These are phyloP conservation scores for Termitomyces sp. DNA, from an alignment of 768 basidiomycete genomes.

Conservation along the genomic window DNA sequence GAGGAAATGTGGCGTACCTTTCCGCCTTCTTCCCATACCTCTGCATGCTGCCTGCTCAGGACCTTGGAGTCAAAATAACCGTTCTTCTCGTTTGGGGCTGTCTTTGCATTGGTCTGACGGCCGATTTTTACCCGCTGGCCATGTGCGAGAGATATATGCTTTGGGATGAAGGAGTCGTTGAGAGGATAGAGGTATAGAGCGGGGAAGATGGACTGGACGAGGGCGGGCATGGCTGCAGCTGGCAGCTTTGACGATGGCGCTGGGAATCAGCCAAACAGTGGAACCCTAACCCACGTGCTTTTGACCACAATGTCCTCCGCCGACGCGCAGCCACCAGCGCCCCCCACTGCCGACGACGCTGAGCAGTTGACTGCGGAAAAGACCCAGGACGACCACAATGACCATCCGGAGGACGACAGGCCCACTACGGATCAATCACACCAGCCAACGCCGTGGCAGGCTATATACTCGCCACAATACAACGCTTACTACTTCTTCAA, in stretches of 20 bases:
- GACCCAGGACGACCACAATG: not conserved
- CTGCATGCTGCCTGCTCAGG: slow-evolving; percentile 90
- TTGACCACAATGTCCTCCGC: not conserved
- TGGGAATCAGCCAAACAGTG: slow-evolving; percentile 13
- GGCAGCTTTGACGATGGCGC: slow-evolving; percentile 7
- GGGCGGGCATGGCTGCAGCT: slow-evolving; percentile 23
- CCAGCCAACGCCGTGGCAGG: slow-evolving; percentile 56
- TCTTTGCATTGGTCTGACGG: slow-evolving; percentile 93
- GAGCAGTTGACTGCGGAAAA: not conserved
- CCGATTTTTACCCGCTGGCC: slow-evolving; percentile 85
- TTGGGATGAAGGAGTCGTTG: slow-evolving; percentile 91
- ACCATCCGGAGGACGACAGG: not conserved
- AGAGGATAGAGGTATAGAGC: slow-evolving; percentile 80
- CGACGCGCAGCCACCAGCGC: not conserved
- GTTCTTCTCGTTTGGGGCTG: slow-evolving; percentile 86
- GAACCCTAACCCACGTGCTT: slow-evolving; percentile 12
- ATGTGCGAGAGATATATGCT: slow-evolving; percentile 78
- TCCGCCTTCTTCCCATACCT: slow-evolving; percentile 90
- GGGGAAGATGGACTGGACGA: slow-evolving; percentile 24
- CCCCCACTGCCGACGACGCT: not conserved
- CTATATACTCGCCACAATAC: slow-evolving; percentile 71
- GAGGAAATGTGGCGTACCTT: slow-evolving; percentile 49
- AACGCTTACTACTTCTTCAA: slow-evolving; percentile 87
- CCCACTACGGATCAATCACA: not conserved
- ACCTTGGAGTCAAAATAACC: slow-evolving; percentile 97